Evolutionary conservation across 768 basidiomycete genomes (phyloP).

Genomic region (Collybiopsis confluens): DNA sequence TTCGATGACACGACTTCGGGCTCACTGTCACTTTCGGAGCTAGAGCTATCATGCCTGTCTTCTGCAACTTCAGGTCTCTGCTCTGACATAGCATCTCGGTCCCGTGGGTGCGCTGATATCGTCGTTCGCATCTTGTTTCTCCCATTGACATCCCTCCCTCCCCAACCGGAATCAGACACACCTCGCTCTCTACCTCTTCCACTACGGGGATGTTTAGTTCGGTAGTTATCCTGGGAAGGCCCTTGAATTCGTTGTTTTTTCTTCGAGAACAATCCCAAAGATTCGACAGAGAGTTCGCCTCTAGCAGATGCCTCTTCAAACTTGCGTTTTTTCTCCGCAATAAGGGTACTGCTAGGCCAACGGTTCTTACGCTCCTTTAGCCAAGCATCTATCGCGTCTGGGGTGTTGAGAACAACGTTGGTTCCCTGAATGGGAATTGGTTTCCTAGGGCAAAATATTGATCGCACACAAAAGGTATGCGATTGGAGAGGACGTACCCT

Average conservation of each 20-base stretch:
- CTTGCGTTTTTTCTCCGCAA: slow-evolving; percentile 80
- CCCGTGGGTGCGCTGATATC: neutral
- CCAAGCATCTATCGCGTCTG: slow-evolving; percentile 82
- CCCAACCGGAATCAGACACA: slow-evolving; percentile 23
- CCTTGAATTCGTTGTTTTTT: slow-evolving; percentile 37
- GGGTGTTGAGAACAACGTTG: slow-evolving; percentile 68
- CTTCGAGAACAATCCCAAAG: slow-evolving; percentile 32
- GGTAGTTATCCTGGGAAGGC: slow-evolving; percentile 4
- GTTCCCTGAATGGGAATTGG: slow-evolving; percentile 77
- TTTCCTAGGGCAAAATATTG: slow-evolving; percentile 43
- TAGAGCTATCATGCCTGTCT: slow-evolving; percentile 8
- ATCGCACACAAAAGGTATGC: too few relatives aligned
- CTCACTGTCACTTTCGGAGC: slow-evolving; percentile 31
- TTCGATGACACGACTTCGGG: slow-evolving; percentile 44
- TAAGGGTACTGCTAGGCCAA: slow-evolving; percentile 69
- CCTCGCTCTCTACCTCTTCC: slow-evolving; percentile 29
- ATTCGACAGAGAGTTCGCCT: slow-evolving; percentile 61
- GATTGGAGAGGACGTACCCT: slow-evolving; percentile 44
- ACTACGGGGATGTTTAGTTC: slow-evolving; percentile 13
- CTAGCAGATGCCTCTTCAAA: slow-evolving; percentile 74
- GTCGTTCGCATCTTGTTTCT: neutral
- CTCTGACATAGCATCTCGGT: neutral
- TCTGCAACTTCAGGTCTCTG: neutral
- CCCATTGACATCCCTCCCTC: slow-evolving; percentile 21
- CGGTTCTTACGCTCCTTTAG: slow-evolving; percentile 82